phyloP scores from a whole-genome alignment of 768 basidiomycete species.

The Pholiota microspora region DNA sequence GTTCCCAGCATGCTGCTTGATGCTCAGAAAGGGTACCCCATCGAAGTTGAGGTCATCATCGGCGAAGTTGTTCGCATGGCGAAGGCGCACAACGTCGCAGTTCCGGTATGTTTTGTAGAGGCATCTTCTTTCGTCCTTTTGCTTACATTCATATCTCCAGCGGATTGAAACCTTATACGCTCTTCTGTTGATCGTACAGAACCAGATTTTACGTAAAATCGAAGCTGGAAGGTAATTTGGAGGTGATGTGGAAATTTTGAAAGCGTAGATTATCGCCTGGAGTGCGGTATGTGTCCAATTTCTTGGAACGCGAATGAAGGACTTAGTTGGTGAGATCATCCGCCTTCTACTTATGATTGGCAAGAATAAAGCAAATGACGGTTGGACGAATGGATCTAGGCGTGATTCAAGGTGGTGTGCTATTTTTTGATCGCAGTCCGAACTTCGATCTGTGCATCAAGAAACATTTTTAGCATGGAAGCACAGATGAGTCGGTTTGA shows the following conservation, averaged over 20 bases:
- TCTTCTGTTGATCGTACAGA: conserved; percentile 57
- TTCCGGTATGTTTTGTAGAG: conserved; percentile 46
- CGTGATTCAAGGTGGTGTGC: no score
- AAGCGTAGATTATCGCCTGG: background rate
- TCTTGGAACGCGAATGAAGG: no score
- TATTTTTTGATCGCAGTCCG: no score
- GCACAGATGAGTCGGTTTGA: background rate
- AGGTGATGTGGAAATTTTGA: background rate
- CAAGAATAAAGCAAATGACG: no score
- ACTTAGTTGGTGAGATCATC: no score
- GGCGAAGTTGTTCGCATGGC: conserved; percentile 61
- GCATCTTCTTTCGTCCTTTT: background rate
- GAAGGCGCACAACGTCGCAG: conserved; percentile 36
- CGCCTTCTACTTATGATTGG: no score
- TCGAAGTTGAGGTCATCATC: conserved; percentile 67
- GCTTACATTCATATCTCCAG: conserved; percentile 26
- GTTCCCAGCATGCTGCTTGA: conserved; percentile 66
- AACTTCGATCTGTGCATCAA: background rate
- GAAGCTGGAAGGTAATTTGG: conserved; percentile 7
- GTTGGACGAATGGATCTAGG: no score
- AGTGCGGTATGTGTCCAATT: no score
- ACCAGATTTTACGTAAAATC: conserved; percentile 50
- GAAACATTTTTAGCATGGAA: background rate
- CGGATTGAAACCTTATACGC: conserved; percentile 64
- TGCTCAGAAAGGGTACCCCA: conserved; percentile 48